Base-by-base conservation (phyloP, 2,329 filamentous ascomycete species). In the Blastomyces emzantsi region DNA sequence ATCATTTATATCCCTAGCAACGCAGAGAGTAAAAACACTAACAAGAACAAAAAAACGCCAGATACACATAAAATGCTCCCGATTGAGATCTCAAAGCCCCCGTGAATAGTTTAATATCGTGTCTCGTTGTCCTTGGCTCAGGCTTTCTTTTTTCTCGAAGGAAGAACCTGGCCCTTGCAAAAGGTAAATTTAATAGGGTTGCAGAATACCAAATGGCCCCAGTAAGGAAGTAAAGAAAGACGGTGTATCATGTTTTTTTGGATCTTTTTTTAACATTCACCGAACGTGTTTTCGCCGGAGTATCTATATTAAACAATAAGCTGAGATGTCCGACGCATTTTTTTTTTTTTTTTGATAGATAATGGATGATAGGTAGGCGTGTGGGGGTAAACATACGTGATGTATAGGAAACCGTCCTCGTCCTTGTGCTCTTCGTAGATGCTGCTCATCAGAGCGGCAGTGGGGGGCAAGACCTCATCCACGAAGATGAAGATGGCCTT, bases 401-500 rank as follows among this genome's bases (percentile, higher is more conserved):
- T 99, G 83, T 99, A 99, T 66, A 99, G 85, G 83, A 97, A 96
- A 60, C 90, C 92, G 73, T 87, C 85, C 77, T 88, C 85, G 72
- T 87, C 85, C 83, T 99, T 97, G 86, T 99, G 94, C 80, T 97
- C 93, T 79, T 99, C 94, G 78, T 99, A 99, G 81, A 99, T 97
- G 78, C 90, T 95, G 83, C 92, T 96, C 94, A 99, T 99, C 62
- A 99, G 86, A 65, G 94, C 94, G 65, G 94, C 94, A 9, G 94
- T 97, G 2, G 94, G 94, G 61, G 94, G 94, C 63, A 99, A 85
- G 61, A 97, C 93, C 81, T 97, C 94, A 77, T 97, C 93, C 74
- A 99, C 94, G 81, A 97, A 99, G 85, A 99, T 97, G 85, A 99
- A 99, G 82, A 99, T 99, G 76, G 94, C 94, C 86, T 99, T 99